A percentile compares a stretch with the other conserved stretches of the same genome.
Evolutionary conservation across 305 asterid genomes (phyloP).

Genomic region (Solanum hybrid): DNA sequence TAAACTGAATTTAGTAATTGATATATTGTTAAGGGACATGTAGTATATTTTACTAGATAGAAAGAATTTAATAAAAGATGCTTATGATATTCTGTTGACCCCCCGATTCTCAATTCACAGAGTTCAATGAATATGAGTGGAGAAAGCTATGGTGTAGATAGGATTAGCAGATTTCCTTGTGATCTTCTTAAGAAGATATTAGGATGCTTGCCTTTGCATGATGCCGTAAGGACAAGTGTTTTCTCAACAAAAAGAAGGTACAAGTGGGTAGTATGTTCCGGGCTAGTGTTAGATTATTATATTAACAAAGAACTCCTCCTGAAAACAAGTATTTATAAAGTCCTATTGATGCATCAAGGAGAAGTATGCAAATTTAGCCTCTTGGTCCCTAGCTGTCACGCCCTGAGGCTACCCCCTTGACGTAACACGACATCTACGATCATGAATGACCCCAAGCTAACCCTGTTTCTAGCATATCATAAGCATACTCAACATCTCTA

Average conservation of each 20-base stretch:
- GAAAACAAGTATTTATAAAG: not conserved
- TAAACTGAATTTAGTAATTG: not conserved
- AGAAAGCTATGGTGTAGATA: not conserved
- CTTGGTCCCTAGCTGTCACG: not conserved
- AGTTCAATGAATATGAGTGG: not conserved
- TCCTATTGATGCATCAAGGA: not conserved
- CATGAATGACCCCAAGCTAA: too few relatives aligned
- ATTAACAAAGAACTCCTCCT: not conserved
- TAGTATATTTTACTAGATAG: not conserved
- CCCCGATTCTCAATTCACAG: not conserved
- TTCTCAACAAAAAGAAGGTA: not conserved
- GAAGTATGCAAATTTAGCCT: not conserved
- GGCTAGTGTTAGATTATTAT: not conserved
- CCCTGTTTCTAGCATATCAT: too few relatives aligned
- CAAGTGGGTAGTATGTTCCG: not conserved
- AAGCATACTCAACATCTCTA: too few relatives aligned
- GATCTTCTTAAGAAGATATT: not conserved
- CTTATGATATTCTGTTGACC: not conserved
- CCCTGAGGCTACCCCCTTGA: too few relatives aligned
- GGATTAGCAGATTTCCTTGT: not conserved
- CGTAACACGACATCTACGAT: too few relatives aligned
- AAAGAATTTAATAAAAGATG: not conserved
- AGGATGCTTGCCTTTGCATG: not conserved
- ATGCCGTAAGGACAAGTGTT: not conserved
- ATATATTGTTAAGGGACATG: not conserved